Evolutionary conservation across 768 basidiomycete genomes (phyloP).

Genomic region (Lentinula sp.): DNA sequence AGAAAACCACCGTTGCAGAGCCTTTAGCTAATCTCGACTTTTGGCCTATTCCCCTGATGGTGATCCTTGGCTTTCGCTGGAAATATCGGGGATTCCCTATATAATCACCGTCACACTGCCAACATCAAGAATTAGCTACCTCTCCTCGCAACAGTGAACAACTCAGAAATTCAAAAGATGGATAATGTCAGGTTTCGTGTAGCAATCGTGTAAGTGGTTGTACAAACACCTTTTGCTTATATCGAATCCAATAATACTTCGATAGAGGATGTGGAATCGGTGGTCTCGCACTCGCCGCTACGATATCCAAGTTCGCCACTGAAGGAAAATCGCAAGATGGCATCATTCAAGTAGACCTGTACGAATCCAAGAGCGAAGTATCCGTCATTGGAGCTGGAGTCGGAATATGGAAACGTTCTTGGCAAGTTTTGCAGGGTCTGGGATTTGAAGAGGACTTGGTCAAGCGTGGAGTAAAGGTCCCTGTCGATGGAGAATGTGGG

Average conservation of each 20-base stretch:
- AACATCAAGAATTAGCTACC: no score
- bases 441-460: constrained; percentile 23
- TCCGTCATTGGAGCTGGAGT: constrained; percentile 34
- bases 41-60: no score
- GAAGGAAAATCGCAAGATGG: constrained; percentile 7
- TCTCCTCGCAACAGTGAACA: not conserved
- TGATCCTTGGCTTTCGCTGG: not conserved
- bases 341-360: constrained; percentile 26
- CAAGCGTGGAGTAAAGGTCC: constrained; percentile 15
- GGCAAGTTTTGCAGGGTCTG: constrained; percentile 31
- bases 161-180: not conserved
- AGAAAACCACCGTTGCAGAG: no score
- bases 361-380: constrained; percentile 34
- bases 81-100: not conserved
- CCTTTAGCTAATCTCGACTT: no score
- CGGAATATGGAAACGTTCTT: constrained; percentile 33
- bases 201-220: not conserved
- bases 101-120: not conserved
- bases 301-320: constrained; percentile 21
- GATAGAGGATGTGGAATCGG: constrained; percentile 26
- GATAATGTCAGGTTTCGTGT: not conserved
- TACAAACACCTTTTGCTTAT: not conserved
- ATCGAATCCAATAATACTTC: not conserved
- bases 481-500: constrained; percentile 20
- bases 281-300: constrained; percentile 31